These are phyloP conservation scores for Sporothrix pallida DNA, from an alignment of 2,329 filamentous ascomycete genomes.

Conservation along the genomic window DNA sequence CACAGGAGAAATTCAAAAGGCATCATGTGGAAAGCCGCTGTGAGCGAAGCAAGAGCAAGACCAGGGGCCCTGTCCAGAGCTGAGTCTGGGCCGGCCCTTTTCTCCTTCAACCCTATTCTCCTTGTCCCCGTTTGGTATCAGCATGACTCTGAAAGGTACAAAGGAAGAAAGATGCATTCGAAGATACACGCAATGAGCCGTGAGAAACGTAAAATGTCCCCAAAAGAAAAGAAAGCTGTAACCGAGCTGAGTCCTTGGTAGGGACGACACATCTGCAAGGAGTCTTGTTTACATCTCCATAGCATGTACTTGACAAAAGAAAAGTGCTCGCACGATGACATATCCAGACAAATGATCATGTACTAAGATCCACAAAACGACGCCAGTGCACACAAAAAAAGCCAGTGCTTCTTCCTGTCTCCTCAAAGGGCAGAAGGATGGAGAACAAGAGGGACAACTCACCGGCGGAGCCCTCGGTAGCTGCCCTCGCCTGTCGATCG, in stretches of 20 bases:
- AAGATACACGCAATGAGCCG: background rate
- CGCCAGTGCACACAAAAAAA: background rate
- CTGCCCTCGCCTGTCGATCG: slow-evolving; percentile 14
- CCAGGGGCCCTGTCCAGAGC: background rate
- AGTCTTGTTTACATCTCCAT: background rate
- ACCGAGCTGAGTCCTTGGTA: slow-evolving; percentile 15
- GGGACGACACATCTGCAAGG: background rate
- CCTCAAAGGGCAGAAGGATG: too few species aligned
- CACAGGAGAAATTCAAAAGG: background rate
- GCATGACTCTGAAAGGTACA: background rate
- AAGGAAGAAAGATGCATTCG: too few species aligned
- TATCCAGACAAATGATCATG: background rate
- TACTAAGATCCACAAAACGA: slow-evolving; percentile 6
- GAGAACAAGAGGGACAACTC: background rate
- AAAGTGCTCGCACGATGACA: background rate
- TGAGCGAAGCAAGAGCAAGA: background rate
- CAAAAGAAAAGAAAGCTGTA: background rate
- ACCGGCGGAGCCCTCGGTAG: slow-evolving; percentile 10
- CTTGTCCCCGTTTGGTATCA: background rate
- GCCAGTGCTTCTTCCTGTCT: too few species aligned
- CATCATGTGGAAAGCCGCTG: background rate
- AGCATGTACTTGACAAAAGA: too few species aligned
- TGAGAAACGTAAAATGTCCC: background rate
- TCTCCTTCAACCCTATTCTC: background rate
- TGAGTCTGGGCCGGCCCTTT: slow-evolving; percentile 11